Conservation (phyloP, 306 rosid genomes). For the Casuarina cunninghamiana region DNA sequence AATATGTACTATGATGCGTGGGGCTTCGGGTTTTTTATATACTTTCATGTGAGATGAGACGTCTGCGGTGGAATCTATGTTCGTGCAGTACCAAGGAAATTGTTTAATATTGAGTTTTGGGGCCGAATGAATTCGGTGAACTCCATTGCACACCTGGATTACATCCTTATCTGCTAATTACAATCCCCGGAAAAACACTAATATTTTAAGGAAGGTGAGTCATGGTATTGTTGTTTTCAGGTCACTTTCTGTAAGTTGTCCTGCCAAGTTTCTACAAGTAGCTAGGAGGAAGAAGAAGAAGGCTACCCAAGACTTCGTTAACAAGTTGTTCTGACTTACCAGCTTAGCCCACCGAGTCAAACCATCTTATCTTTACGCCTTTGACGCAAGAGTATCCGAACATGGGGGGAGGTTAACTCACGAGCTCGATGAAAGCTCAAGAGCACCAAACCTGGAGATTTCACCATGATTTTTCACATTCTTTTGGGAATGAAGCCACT, state of each 20-base stretch:
- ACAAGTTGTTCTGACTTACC: background rate
- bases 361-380: background rate
- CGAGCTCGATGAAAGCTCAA: no score
- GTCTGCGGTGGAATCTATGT: background rate
- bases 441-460: no score
- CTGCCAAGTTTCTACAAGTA: background rate
- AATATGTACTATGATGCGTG: no score
- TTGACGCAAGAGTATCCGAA: background rate
- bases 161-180: no score
- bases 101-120: background rate
- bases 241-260: background rate
- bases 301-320: background rate
- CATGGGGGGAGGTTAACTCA: no score
- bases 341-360: background rate
- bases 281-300: background rate
- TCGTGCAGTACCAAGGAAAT: background rate
- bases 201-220: background rate
- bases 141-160: background rate
- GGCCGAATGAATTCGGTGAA: background rate
- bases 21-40: no score
- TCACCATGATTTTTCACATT: background rate
- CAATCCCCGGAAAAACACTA: no score
- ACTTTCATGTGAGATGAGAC: background rate
- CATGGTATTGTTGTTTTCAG: background rate
- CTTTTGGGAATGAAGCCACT: background rate